Conservation (phyloP, 1,139 yeast genomes). For the Hyphopichia fennica region DNA sequence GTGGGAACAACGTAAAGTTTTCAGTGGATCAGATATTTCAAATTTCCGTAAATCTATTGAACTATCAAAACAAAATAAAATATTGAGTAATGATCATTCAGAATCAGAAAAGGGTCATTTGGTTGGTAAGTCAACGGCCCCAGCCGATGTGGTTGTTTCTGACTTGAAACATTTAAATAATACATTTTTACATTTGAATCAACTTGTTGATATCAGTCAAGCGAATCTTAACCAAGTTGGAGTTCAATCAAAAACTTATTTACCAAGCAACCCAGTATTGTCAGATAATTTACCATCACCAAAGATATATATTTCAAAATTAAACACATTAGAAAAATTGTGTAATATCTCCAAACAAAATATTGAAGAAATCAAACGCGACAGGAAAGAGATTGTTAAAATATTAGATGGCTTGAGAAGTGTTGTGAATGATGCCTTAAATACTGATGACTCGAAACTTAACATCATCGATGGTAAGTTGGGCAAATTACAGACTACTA, state of each 20-base stretch:
- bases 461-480: constrained; percentile 43
- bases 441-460: constrained; percentile 46
- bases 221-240: constrained; percentile 44
- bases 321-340: constrained; percentile 44
- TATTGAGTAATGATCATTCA: not conserved
- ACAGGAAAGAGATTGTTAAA: constrained; percentile 39
- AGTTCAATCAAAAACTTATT: constrained; percentile 41
- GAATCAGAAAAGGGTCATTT: constrained; percentile 4
- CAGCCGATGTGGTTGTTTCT: constrained; percentile 25
- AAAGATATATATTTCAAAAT: constrained; percentile 45
- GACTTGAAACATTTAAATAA: constrained; percentile 41
- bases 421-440: constrained; percentile 41
- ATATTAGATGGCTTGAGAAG: constrained; percentile 45
- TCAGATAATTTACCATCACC: constrained; percentile 56
- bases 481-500: constrained; percentile 35
- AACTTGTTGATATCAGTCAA: constrained; percentile 31
- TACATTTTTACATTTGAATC: constrained; percentile 28
- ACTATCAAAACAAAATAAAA: constrained; percentile 12
- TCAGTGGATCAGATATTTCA: constrained; percentile 41
- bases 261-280: constrained; percentile 40
- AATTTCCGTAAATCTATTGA: constrained; percentile 41
- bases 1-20: constrained; percentile 72
- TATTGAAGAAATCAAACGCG: constrained; percentile 37
- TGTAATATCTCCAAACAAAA: constrained; percentile 36
- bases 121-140: constrained; percentile 6